phyloP scores from a whole-genome alignment of 768 basidiomycete species.

The Termitomyces sp. region DNA sequence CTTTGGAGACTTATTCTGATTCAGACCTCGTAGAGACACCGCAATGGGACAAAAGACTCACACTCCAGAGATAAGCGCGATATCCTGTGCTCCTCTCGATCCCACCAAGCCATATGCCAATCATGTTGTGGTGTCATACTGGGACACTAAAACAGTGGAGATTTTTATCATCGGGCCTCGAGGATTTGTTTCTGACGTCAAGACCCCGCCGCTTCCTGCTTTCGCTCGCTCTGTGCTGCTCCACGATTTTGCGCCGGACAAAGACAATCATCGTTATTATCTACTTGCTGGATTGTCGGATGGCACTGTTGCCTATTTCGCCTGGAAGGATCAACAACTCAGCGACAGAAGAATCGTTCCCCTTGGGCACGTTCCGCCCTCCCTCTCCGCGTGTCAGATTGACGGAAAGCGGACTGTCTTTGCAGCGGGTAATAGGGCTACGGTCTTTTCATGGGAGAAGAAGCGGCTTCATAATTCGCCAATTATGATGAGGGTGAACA shows the following conservation, averaged over 20 bases:
- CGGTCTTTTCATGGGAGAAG: constrained; percentile 65
- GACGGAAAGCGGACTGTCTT: constrained; percentile 57
- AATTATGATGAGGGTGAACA: constrained; percentile 60
- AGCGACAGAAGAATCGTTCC: constrained; percentile 55
- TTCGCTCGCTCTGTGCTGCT: constrained; percentile 44
- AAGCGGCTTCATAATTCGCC: constrained; percentile 65
- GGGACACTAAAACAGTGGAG: constrained; percentile 64
- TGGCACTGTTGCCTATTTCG: constrained; percentile 61
- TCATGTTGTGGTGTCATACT: constrained; percentile 66
- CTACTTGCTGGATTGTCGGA: constrained; percentile 74
- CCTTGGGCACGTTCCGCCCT: constrained; percentile 66
- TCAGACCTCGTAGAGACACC: constrained; percentile 1
- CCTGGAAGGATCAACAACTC: constrained; percentile 40
- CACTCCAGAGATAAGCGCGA: constrained; percentile 58
- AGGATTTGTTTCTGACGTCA: constrained; percentile 27
- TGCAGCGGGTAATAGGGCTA: constrained; percentile 67
- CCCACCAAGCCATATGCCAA: constrained; percentile 39
- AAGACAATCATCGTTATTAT: constrained; percentile 39
- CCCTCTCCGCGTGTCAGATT: constrained; percentile 50
- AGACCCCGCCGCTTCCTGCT: constrained; percentile 33
- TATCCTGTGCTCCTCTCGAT: constrained; percentile 62
- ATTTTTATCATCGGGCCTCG: constrained; percentile 37
- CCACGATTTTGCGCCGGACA: constrained; percentile 40
- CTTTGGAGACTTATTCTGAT: neutral
- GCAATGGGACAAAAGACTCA: constrained; percentile 8